phyloP scores from a whole-genome alignment of 352 stramenopile genomes.

The Globisporangium ultimum region DNA sequence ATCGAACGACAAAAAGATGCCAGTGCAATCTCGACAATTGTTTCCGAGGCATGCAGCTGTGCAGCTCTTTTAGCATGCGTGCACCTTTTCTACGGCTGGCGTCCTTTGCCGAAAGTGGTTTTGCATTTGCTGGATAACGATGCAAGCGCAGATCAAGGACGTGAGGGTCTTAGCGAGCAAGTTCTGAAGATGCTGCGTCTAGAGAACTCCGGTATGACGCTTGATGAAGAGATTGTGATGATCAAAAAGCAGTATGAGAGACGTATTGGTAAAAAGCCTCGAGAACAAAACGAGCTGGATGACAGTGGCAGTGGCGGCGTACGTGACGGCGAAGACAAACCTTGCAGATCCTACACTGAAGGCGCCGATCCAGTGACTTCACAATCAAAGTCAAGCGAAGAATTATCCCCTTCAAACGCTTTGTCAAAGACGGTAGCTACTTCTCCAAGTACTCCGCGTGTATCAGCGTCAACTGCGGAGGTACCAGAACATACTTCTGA shows the following conservation, averaged over 20 bases:
- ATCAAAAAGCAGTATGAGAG: slow-evolving; percentile 81
- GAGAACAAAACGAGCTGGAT: slow-evolving; percentile 23
- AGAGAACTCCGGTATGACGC: slow-evolving; percentile 31
- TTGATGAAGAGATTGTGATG: slow-evolving; percentile 70
- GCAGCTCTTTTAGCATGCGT: slow-evolving; percentile 77
- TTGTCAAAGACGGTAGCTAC: not conserved
- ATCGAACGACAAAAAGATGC: slow-evolving; percentile 57
- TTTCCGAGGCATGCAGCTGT: slow-evolving; percentile 73
- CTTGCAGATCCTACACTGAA: not conserved
- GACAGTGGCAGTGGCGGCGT: slow-evolving; percentile 1
- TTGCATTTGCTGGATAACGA: slow-evolving; percentile 54
- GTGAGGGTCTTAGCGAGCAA: slow-evolving; percentile 25
- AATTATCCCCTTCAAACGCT: not conserved
- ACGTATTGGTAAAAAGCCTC: slow-evolving; percentile 54
- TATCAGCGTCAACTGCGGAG: not conserved
- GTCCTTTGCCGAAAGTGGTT: slow-evolving; percentile 59
- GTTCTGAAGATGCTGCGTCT: slow-evolving; percentile 39
- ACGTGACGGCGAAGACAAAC: not conserved
- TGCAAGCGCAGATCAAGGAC: slow-evolving; percentile 2
- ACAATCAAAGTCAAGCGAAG: not conserved
- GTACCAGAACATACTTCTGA: not conserved
- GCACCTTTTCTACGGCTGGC: slow-evolving; percentile 75
- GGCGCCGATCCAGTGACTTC: not conserved
- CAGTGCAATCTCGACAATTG: slow-evolving; percentile 66
- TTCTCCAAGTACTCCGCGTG: not conserved